These are phyloP conservation scores for Aurantiochytrium sp. DNA, from an alignment of 108 stramenopile species.

Conservation along the genomic window DNA sequence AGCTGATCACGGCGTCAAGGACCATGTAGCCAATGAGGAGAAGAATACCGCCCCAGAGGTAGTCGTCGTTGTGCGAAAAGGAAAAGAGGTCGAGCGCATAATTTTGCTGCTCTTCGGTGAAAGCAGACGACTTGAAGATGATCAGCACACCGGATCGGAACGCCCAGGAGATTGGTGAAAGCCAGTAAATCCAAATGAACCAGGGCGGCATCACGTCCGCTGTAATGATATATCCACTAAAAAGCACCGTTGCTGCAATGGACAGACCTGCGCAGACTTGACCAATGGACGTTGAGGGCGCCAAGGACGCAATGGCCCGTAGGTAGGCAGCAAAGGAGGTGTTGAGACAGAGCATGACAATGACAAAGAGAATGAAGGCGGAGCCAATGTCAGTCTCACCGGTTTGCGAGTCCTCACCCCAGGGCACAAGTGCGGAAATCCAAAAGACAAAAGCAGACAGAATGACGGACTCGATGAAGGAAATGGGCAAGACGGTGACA, in stretches of 20 bases:
- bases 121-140: neutral
- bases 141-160: neutral
- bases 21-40: neutral
- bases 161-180: neutral
- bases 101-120: neutral
- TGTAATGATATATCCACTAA: neutral
- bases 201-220: neutral
- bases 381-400: neutral
- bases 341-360: neutral
- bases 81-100: neutral
- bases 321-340: neutral
- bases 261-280: neutral
- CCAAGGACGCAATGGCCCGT: constrained; percentile 21
- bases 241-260: neutral
- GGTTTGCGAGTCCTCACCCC: neutral
- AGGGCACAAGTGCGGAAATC: constrained; percentile 27
- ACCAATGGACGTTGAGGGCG: constrained; percentile 19
- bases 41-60: neutral
- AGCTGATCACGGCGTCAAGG: neutral
- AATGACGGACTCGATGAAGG: constrained; percentile 42
- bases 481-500: neutral
- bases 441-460: constrained; percentile 57
- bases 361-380: neutral
- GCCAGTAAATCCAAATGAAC: neutral
- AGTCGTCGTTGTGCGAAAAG: neutral